A percentile compares a stretch with the other conserved stretches of the same genome.
Evolutionary conservation across 306 rosid genomes (phyloP).

Genomic region (Pueraria montana): DNA sequence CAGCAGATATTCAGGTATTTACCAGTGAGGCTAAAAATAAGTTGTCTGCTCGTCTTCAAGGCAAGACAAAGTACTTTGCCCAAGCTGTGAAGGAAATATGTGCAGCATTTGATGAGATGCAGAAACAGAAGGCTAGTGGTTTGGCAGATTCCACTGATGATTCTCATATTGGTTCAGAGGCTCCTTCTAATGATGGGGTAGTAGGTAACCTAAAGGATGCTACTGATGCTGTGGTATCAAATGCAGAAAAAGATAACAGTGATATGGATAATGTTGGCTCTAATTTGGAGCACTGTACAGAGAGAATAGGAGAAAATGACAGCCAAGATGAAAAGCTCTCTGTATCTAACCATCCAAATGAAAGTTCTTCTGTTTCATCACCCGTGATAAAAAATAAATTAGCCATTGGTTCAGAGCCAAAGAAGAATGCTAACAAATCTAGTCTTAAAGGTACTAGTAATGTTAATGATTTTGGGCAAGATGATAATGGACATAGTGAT

Average conservation of each 20-base stretch:
- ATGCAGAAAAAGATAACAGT: slow-evolving; percentile 52
- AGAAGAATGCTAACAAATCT: slow-evolving; percentile 57
- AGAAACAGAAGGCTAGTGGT: slow-evolving; percentile 69
- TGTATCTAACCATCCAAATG: slow-evolving; percentile 52
- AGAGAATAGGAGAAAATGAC: slow-evolving; percentile 61
- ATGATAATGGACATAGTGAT: slow-evolving; percentile 55
- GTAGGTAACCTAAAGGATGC: slow-evolving; percentile 65
- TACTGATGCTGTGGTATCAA: slow-evolving; percentile 52
- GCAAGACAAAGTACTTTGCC: slow-evolving; percentile 78
- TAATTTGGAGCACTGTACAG: slow-evolving; percentile 70
- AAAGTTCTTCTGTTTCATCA: slow-evolving; percentile 53
- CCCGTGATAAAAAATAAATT: slow-evolving; percentile 59
- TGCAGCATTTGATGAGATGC: slow-evolving; percentile 80
- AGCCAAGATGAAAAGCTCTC: slow-evolving; percentile 60
- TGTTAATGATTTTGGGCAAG: slow-evolving; percentile 54
- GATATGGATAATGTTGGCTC: slow-evolving; percentile 54
- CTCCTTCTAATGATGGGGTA: slow-evolving; percentile 65
- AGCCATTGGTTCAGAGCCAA: slow-evolving; percentile 49
- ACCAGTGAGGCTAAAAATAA: slow-evolving; percentile 78
- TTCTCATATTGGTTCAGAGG: slow-evolving; percentile 71
- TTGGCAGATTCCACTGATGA: slow-evolving; percentile 70
- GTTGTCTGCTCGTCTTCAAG: slow-evolving; percentile 76
- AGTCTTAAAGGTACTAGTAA: slow-evolving; percentile 49
- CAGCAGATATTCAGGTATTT: slow-evolving; percentile 87
- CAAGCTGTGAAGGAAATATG: slow-evolving; percentile 97